Evolutionary conservation across 2,329 filamentous ascomycete species (phyloP).

Genomic region (Colletotrichum acutatum): DNA sequence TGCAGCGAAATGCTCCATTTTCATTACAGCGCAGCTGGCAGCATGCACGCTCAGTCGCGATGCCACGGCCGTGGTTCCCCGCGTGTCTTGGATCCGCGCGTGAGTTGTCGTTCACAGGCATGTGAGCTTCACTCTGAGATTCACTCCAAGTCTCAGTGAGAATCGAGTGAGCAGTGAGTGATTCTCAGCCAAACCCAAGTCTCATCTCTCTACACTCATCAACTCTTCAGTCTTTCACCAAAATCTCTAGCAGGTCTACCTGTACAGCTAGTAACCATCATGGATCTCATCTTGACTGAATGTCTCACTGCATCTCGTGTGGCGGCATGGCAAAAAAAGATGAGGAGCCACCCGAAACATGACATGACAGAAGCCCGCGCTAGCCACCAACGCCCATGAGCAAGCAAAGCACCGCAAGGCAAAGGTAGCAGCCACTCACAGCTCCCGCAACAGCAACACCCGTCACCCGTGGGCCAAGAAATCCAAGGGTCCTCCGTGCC

Average conservation of each 20-base stretch:
- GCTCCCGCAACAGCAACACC: constrained; percentile 8
- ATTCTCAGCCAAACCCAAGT: background rate
- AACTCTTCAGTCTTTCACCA: background rate
- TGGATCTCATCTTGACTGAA: background rate
- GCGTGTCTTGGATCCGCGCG: background rate
- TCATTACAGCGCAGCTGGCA: background rate
- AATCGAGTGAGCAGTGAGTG: background rate
- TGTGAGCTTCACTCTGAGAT: background rate
- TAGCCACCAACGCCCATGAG: background rate
- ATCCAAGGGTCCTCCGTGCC: constrained; percentile 7
- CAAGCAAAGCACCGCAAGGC: background rate
- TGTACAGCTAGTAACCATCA: background rate
- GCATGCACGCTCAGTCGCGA: background rate
- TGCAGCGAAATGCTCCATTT: background rate
- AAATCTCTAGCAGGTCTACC: background rate
- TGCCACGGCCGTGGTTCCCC: background rate
- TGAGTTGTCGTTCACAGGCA: background rate
- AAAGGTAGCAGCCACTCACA: constrained; percentile 16
- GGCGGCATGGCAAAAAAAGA: constrained; percentile 14
- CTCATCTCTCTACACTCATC: background rate
- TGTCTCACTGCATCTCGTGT: background rate
- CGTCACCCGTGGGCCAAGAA: background rate
- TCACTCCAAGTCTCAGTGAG: background rate
- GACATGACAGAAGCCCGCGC: constrained; percentile 33
- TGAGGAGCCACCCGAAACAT: constrained; percentile 26